Evolutionary conservation across 148 eudicot genomes (phyloP).

Genomic region (Fagopyrum esculentum): DNA sequence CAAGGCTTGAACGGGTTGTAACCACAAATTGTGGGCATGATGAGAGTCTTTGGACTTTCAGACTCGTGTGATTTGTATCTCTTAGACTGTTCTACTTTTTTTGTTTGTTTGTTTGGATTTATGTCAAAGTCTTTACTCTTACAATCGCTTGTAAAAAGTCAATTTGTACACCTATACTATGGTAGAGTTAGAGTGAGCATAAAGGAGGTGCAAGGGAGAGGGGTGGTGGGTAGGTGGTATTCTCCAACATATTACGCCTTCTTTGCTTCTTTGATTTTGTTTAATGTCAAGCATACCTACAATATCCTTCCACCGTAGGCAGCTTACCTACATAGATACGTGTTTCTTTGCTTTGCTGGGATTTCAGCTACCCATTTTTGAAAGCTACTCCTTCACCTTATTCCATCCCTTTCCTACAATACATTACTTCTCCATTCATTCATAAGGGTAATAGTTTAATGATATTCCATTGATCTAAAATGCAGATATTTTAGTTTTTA

Average conservation of each 20-base stretch:
- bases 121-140: too few relatives aligned
- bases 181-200: not conserved
- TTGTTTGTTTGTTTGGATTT: too few relatives aligned
- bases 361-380: not conserved
- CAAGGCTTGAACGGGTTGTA: too few relatives aligned
- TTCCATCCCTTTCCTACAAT: constrained; percentile 2
- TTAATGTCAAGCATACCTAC: not conserved
- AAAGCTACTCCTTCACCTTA: not conserved
- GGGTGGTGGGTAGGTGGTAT: constrained; percentile 5
- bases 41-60: too few relatives aligned
- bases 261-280: not conserved
- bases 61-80: too few relatives aligned
- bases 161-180: too few relatives aligned
- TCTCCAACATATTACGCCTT: not conserved
- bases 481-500: too few relatives aligned
- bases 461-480: too few relatives aligned
- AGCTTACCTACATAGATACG: constrained; percentile 5
- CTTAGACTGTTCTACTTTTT: too few relatives aligned
- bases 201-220: not conserved
- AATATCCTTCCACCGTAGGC: not conserved
- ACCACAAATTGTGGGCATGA: too few relatives aligned
- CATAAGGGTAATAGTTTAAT: too few relatives aligned
- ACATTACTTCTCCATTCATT: not conserved
- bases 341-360: not conserved
- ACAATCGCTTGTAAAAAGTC: too few relatives aligned